Conservation (phyloP, 768 basidiomycete species). For the Termitomyces sp. region DNA sequence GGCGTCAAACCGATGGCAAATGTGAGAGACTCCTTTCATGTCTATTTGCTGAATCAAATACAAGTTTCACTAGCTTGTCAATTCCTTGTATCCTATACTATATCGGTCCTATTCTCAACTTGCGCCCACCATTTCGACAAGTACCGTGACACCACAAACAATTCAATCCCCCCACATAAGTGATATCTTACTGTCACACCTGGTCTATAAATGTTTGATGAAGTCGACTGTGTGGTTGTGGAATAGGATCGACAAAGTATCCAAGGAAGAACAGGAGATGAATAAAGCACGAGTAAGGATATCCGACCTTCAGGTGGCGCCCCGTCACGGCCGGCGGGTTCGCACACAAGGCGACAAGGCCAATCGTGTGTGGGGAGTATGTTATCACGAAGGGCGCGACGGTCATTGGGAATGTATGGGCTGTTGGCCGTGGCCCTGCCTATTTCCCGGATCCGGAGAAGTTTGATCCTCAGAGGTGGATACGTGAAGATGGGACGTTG, state of each 20-base stretch:
- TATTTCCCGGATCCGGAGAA: conserved; percentile 55
- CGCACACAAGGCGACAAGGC: conserved; percentile 58
- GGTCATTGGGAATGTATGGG: conserved; percentile 60
- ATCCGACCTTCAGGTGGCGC: conserved; percentile 39
- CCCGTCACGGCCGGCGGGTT: conserved; percentile 52
- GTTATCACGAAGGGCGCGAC: conserved; percentile 52
- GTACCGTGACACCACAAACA: conserved; percentile 35
- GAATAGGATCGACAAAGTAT: conserved; percentile 40
- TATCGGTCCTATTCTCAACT: conserved; percentile 57
- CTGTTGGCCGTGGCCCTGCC: conserved; percentile 50
- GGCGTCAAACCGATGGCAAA: conserved; percentile 63
- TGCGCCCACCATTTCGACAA: conserved; percentile 32
- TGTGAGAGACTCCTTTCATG: conserved; percentile 31
- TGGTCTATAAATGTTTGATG: conserved; percentile 69
- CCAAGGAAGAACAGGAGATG: conserved; percentile 35
- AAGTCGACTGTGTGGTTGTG: conserved; percentile 74
- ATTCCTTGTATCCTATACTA: conserved; percentile 48
- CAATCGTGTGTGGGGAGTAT: conserved; percentile 52
- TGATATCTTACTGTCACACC: conserved; percentile 50
- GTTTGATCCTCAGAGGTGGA: conserved; percentile 58
- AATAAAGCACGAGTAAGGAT: conserved; percentile 50
- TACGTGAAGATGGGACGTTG: conserved; percentile 35
- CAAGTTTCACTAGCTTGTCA: conserved; percentile 34
- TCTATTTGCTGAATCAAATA: not conserved
- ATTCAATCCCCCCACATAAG: conserved; percentile 33